These are phyloP conservation scores for Leccinum broughii DNA, from an alignment of 768 basidiomycete species.

Conservation along the genomic window DNA sequence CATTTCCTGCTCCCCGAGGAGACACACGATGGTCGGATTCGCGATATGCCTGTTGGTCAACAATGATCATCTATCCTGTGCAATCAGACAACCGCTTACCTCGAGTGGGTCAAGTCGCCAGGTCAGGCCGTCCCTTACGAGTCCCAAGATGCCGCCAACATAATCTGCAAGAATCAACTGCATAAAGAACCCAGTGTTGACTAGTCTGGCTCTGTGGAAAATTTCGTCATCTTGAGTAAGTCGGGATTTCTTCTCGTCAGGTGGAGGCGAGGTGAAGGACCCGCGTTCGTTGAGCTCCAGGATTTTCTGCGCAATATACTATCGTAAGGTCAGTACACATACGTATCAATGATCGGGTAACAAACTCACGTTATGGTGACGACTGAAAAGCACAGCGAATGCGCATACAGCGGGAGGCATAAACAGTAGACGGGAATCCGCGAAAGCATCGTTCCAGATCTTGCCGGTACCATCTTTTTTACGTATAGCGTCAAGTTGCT, in stretches of 20 bases:
- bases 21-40: slow-evolving; percentile 50
- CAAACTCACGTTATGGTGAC: slow-evolving; percentile 69
- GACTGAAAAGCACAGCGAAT: slow-evolving; percentile 63
- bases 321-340: slow-evolving; percentile 8
- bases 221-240: slow-evolving; percentile 71
- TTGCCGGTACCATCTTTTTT: slow-evolving; percentile 64
- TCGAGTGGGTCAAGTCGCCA: slow-evolving; percentile 73
- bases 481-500: no score
- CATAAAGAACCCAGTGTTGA: slow-evolving; percentile 74
- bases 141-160: slow-evolving; percentile 72
- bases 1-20: slow-evolving; percentile 72
- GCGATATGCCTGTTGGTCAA: slow-evolving; percentile 45
- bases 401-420: slow-evolving; percentile 75
- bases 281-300: slow-evolving; percentile 67
- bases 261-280: slow-evolving; percentile 37
- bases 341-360: neutral
- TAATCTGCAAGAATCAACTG: slow-evolving; percentile 71
- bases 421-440: slow-evolving; percentile 60
- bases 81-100: slow-evolving; percentile 32
- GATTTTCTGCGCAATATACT: slow-evolving; percentile 72
- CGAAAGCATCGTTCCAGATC: slow-evolving; percentile 67
- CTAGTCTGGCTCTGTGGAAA: slow-evolving; percentile 68
- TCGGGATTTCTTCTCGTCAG: slow-evolving; percentile 20
- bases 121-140: slow-evolving; percentile 56
- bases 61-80: neutral